Percentiles rank a stretch among this genome's conserved stretches.
Evolutionary conservation across 2,329 filamentous ascomycete species (phyloP).

Genomic region (Pseudopyricularia cyperi): DNA sequence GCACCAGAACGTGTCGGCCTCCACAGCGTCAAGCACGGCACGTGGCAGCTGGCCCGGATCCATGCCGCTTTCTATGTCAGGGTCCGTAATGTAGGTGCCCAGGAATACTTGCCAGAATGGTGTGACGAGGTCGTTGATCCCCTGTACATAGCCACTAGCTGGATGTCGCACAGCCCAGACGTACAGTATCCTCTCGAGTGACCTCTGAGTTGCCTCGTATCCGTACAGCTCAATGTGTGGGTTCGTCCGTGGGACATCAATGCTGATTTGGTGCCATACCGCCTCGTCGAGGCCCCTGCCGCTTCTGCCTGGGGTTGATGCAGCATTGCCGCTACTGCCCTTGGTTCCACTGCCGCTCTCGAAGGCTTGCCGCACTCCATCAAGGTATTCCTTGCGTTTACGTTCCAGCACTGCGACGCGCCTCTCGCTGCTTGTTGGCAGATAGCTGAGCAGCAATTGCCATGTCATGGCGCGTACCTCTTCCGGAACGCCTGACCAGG

Average conservation of each 20-base stretch:
- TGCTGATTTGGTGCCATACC: constrained; percentile 99
- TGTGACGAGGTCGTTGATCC: constrained; percentile 95
- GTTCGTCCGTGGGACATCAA: constrained; percentile 92
- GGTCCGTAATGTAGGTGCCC: constrained; percentile 86
- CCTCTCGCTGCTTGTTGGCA: constrained; percentile 92
- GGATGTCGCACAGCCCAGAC: constrained; percentile 97
- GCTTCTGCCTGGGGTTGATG: constrained; percentile 6
- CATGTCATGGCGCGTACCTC: constrained; percentile 99
- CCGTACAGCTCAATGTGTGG: constrained; percentile 90
- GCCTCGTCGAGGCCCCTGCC: constrained; percentile 63
- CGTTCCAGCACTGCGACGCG: constrained; percentile 81
- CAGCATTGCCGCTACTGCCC: neutral
- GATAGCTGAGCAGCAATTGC: constrained; percentile 88
- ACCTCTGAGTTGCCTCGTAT: constrained; percentile 91
- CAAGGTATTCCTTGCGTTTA: constrained; percentile 92
- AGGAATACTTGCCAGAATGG: constrained; percentile 98
- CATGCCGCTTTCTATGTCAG: constrained; percentile 87
- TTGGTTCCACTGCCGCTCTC: constrained; percentile 42
- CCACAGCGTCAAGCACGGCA: constrained; percentile 86
- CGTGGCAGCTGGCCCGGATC: constrained; percentile 88
- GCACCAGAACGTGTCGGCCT: constrained; percentile 98
- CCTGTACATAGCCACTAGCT: constrained; percentile 94
- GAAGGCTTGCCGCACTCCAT: constrained; percentile 68
- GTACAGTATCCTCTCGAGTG: constrained; percentile 87
- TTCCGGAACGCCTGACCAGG: constrained; percentile 89